Base-by-base conservation (phyloP, 23 red algal species). In the Agarophyton chilense region DNA sequence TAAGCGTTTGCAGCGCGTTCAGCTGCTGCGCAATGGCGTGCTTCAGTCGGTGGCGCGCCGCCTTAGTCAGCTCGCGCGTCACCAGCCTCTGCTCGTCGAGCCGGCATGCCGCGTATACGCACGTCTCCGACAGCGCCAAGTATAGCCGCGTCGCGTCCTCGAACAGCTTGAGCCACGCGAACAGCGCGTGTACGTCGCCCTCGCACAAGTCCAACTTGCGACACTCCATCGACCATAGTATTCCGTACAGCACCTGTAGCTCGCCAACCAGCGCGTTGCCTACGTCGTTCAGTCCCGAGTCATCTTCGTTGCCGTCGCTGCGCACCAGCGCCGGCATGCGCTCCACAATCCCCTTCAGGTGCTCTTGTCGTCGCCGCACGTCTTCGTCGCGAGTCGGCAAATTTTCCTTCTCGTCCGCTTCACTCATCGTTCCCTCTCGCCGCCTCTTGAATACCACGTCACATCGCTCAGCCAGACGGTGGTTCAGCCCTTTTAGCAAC, bases 311-410 rank as follows among this genome's bases (percentile, higher is more conserved):
- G 21, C 2, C 31, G 4, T 71, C 82, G 25, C 36, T 40, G 36
- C 39, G 7, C 22, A 86, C 7, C 31, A 86, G 29, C 43, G 65
- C 64, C 4, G 82, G 82, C 82, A 57, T 86, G 19, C 65, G 64
- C 64, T 70, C 64, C 62, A 86, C 64, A 28, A 46, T 32, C 13
- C 64, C 46, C 7, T 74, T 45, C 21, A 74, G 18, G 49, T 86
- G 82, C 31, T 86, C 82, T 36, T 86, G 82, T 57, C 82, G 62
- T 7, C 41, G 64, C 28, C 82, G 82, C 6, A 86, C 65, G n/a
- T 86, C 62, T 52, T 86, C 82, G 25, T 52, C 82, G 3, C 64
- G 36, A 2, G 47, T 32, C 43, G 40, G 41, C 22, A 86, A 46
- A 19, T 72, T 28, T 11, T 36, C 18, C 1, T 42, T 44, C 36